phyloP scores from a whole-genome alignment of 768 basidiomycete species.

The Boletus huronensis region DNA sequence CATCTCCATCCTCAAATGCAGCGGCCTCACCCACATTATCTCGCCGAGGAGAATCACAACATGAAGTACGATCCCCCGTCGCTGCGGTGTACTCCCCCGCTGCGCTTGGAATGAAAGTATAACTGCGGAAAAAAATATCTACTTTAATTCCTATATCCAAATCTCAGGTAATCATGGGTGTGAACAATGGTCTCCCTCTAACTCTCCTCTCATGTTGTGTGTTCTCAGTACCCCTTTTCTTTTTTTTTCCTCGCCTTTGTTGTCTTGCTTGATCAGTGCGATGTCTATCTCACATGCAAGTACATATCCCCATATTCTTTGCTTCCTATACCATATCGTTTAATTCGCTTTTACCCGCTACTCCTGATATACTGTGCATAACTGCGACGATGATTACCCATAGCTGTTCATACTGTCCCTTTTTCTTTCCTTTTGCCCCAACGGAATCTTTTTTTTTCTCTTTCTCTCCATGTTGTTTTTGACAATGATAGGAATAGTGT shows the following conservation, averaged over 20 bases:
- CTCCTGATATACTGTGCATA: constrained; percentile 22
- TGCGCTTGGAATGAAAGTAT: constrained; percentile 50
- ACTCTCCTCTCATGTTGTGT: constrained; percentile 1
- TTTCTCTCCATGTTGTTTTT: constrained; percentile 8
- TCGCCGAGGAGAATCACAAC: constrained; percentile 34
- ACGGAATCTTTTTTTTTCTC: background rate
- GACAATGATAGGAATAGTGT: constrained; percentile 10
- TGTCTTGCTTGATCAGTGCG: constrained; percentile 7
- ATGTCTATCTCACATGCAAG: constrained; percentile 7
- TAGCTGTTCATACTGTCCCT: background rate
- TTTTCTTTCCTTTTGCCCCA: background rate
- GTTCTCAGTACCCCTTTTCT: background rate
- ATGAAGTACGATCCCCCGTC: constrained; percentile 45
- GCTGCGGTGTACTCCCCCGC: constrained; percentile 42
- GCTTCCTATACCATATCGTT: constrained; percentile 23
- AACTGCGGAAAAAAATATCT: constrained; percentile 7
- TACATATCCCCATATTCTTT: constrained; percentile 11
- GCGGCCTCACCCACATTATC: constrained; percentile 34
- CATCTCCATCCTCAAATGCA: constrained; percentile 35
- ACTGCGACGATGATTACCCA: constrained; percentile 4
- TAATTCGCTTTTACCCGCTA: constrained; percentile 18
- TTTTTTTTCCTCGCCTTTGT: background rate
- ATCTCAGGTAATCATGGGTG: constrained; percentile 21
- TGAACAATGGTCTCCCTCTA: constrained; percentile 23
- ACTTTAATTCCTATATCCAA: constrained; percentile 25